Evolutionary conservation across 148 eudicot species (phyloP), one percentile per base, ranked within the genome.

Genomic region (Cornus florida): DNA sequence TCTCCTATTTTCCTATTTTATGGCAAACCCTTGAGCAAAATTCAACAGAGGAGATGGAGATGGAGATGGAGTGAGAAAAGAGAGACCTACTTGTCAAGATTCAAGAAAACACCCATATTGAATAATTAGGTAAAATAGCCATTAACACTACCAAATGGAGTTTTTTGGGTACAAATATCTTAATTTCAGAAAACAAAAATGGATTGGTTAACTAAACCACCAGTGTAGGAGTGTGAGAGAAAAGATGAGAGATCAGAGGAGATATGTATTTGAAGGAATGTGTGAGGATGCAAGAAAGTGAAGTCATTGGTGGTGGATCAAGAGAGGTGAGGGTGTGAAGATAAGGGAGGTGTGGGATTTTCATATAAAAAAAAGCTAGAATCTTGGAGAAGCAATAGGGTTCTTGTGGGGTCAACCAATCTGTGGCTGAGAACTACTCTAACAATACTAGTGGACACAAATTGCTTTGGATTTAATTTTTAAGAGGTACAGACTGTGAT

Each of bases 271-370:
- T 6, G 60, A 17, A 31, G n/a, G 56, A 71, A 14, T 72, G 3
- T 7, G 17, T 16, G 65, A 50, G 35, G 39, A 7, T 24, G 56
- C 17, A 23, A 24, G 35, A 24, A 17, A 0, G 46, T 57, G 77
- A 60, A 74, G 32, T 22, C 38, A 64, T 41, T 65, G 78, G 78
- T 56, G 70, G 78, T 22, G 70, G 38, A 65, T 75, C 32, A 43
- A 39, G 13, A 39, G 5, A 0, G 67, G 28, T 32, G 48, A 20
- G 35, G 77, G 6, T 38, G 39, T 32, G 60, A 43, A 24, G 22
- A 46, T 64, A 3, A 22, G 41, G 68, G 1, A 22, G 41, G 68
- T 19, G 14, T 64, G 39, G 41, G 68, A 59, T 22, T 64, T 64
- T 12, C 32, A 38, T 12, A 75, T 13, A 33, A 46, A 41, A 33